Base-by-base conservation (phyloP, 2,329 filamentous ascomycete species). In the Fusarium penzigii region DNA sequence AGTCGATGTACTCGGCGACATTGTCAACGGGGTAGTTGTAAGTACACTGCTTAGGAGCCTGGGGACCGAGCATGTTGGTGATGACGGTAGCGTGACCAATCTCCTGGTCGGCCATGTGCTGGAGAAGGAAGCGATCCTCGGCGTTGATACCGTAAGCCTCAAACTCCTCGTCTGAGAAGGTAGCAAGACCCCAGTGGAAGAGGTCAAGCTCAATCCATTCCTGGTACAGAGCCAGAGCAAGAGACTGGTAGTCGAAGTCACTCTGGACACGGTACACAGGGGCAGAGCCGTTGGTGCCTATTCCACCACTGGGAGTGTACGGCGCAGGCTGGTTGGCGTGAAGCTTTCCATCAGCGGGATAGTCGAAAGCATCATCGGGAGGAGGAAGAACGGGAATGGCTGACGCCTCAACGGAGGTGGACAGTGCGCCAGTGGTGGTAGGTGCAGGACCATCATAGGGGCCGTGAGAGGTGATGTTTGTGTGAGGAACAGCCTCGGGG, bases 151-250 rank as follows among this genome's bases (percentile, higher is more conserved):
- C 88, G 25, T 82, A 85, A 2, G 77, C 82, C 7, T 82, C 75
- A 59, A 92, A 94, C 14, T 94, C 87, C 32, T 82, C 77, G 1
- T 78, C 82, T 1, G 83, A 84, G 71, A 90, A 94, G 0, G 77
- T 82, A 0, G 82, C 83, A 3, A 94, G 78, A 13, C 87, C 89
- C 66, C 88, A 85, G 69, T 89, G 85, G 79, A 94, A 94, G 13
- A 91, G 78, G 66, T 94, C 90, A 1, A 94, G 78, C 72, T 94
- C 89, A 48, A 93, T 91, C 81, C 84, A 94, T 71, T 94, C 90
- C 63, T 92, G 87, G 67, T 93, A 92, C 0, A 93, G 75, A 12
- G 82, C 88, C 12, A 94, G 76, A 1, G 85, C 81, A 29, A 94
- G 78, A 0, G 88, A 92, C 68, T 93, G 80, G 67, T 87, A 94